Conservation (phyloP, 768 basidiomycete genomes). For the Pleurotus eryngii region DNA sequence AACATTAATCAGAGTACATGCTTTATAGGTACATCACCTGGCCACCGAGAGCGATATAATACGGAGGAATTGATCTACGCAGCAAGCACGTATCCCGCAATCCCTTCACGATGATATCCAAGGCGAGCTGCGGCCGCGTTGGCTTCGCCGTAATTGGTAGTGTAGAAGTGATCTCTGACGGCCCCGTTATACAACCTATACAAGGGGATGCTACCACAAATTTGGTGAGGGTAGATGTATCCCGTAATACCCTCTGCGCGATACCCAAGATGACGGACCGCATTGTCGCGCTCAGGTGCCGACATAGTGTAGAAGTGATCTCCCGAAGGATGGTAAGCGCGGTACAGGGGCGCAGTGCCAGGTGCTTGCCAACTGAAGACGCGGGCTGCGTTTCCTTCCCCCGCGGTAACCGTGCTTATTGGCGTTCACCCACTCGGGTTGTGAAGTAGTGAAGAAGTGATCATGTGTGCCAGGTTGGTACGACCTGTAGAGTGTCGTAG, state of each 20-base stretch:
- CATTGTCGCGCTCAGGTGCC: not conserved
- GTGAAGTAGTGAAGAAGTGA: slow-evolving; percentile 4
- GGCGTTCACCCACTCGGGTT: not conserved
- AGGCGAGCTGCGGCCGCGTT: not conserved
- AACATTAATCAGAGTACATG: too few species aligned
- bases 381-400: not conserved
- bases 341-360: slow-evolving; percentile 9
- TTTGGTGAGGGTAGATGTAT: not conserved
- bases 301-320: slow-evolving; percentile 6
- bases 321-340: not conserved
- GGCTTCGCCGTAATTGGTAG: not conserved
- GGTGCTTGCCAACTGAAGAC: slow-evolving; percentile 7
- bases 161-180: slow-evolving; percentile 4
- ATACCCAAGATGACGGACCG: not conserved
- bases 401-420: not conserved
- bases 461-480: not conserved
- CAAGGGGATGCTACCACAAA: not conserved
- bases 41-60: too few species aligned
- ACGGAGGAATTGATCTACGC: not conserved
- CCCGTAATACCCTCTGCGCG: not conserved
- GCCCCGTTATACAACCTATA: not conserved
- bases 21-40: too few species aligned
- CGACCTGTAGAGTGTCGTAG: not conserved
- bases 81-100: slow-evolving; percentile 1
- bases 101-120: slow-evolving; percentile 2